phyloP scores from a whole-genome alignment of 306 rosid species.

The Cucurbita maxima region DNA sequence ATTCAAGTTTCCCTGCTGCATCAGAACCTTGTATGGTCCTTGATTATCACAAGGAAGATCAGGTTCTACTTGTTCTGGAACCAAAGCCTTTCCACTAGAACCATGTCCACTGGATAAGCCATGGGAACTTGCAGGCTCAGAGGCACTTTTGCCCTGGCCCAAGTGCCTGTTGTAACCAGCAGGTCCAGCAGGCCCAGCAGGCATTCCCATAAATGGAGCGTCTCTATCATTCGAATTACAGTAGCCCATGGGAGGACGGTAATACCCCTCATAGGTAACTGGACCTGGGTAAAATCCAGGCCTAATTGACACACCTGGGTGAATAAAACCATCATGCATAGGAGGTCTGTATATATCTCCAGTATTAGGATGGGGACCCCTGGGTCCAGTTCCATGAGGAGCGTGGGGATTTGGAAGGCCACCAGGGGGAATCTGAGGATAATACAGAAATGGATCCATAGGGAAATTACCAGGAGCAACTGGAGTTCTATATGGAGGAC shows the following conservation, averaged over 20 bases:
- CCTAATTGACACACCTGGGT: slow-evolving; percentile 66
- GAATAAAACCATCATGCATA: slow-evolving; percentile 66
- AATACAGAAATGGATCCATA: slow-evolving; percentile 73
- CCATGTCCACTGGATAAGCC: slow-evolving; percentile 46
- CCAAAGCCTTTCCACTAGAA: slow-evolving; percentile 29
- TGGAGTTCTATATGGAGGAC: slow-evolving; percentile 65
- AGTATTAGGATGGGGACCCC: slow-evolving; percentile 67
- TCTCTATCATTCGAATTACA: slow-evolving; percentile 64
- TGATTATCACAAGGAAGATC: slow-evolving; percentile 40
- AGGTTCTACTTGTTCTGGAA: slow-evolving; percentile 43
- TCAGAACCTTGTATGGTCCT: slow-evolving; percentile 77
- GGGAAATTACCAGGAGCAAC: slow-evolving; percentile 69
- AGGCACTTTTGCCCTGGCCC: slow-evolving; percentile 45
- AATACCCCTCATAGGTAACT: slow-evolving; percentile 65
- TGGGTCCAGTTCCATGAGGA: slow-evolving; percentile 56
- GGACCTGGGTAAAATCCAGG: slow-evolving; percentile 83
- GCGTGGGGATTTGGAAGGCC: slow-evolving; percentile 56
- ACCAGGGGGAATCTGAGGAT: slow-evolving; percentile 49
- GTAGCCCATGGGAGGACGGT: slow-evolving; percentile 58
- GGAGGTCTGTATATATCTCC: slow-evolving; percentile 84
- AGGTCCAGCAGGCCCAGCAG: slow-evolving; percentile 18
- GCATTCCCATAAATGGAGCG: slow-evolving; percentile 59
- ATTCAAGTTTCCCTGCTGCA: slow-evolving; percentile 53
- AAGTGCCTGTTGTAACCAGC: slow-evolving; percentile 43
- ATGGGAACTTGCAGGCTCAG: slow-evolving; percentile 45